Base-by-base conservation (phyloP, 2,329 filamentous ascomycete species). In the Arthrinium puccinioides region DNA sequence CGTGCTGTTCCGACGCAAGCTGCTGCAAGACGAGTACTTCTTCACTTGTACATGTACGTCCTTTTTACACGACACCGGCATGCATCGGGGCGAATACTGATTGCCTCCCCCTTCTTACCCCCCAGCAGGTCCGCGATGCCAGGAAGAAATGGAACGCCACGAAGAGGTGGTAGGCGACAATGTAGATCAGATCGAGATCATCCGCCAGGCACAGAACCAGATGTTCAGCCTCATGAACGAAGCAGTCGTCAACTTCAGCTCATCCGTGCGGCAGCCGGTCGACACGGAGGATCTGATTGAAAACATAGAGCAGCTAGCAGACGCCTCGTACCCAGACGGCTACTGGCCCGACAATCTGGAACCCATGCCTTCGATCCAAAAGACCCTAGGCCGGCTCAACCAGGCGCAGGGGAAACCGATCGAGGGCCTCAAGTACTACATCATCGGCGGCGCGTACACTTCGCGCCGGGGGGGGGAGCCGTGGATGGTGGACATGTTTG, bases 11-110 rank as follows among this genome's bases (percentile, higher is more conserved):
- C 49, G 57, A 1, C 46, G 42, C 16, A 36, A 41, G 6, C 19
- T 42, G 5, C 41, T 61, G 10, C 39, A 47, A 24, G 32, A 38
- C 7, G 40, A 43, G 21, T 47, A 56, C 28, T 54, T 49, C 35
- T 52, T 57, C 34, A 43, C 45, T 19, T 59, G 56, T 32, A 21
- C 34, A 23, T 59, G 55, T 56, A n/a, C n/a, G n/a, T n/a, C n/a
- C n/a, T n/a, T n/a, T n/a, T n/a, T n/a, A n/a, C n/a, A n/a, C n/a
- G n/a, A n/a, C n/a, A n/a, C n/a, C n/a, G n/a, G n/a, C n/a, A n/a
- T n/a, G n/a, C n/a, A n/a, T n/a, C n/a, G n/a, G n/a, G n/a, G n/a
- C n/a, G n/a, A n/a, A n/a, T n/a, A n/a, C n/a, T n/a, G n/a, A n/a
- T n/a, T 14, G 2, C 9, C 8, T 25, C 4, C 36, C 26, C 4